These are phyloP conservation scores for Magnaporthales sp. DNA, from an alignment of 2,329 filamentous ascomycete genomes.

Conservation along the genomic window DNA sequence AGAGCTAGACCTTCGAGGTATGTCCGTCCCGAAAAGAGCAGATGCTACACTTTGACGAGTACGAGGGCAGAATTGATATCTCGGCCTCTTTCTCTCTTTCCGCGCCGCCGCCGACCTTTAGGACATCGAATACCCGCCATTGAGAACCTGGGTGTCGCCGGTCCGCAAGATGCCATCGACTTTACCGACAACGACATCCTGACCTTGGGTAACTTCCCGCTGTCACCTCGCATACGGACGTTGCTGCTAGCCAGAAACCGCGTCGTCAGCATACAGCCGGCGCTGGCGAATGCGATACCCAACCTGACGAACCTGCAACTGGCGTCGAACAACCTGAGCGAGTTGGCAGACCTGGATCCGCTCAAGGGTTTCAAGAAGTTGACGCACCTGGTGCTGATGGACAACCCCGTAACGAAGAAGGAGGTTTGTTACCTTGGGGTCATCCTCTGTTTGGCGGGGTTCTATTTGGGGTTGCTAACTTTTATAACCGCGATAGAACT, in stretches of 20 bases:
- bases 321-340: conserved; percentile 70
- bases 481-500: conserved; percentile 51
- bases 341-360: conserved; percentile 83
- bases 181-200: conserved; percentile 97
- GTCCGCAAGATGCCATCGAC: conserved; percentile 93
- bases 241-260: conserved; percentile 87
- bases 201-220: conserved; percentile 82
- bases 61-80: conserved; percentile 73
- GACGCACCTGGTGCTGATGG: conserved; percentile 71
- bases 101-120: conserved; percentile 32
- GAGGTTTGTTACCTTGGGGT: conserved; percentile 56
- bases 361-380: conserved; percentile 59
- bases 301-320: conserved; percentile 76
- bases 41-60: conserved; percentile 72
- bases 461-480: background rate
- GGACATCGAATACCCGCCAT: conserved; percentile 96
- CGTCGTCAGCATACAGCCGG: conserved; percentile 70
- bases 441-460: background rate
- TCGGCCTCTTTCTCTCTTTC: conserved; percentile 29
- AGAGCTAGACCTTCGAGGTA: conserved; percentile 98
- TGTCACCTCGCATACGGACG: conserved; percentile 79
- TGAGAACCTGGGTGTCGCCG: conserved; percentile 94
- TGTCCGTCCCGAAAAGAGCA: conserved; percentile 67
- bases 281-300: conserved; percentile 66
- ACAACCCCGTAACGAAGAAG: conserved; percentile 86